Evolutionary conservation across 2,329 filamentous ascomycete genomes (phyloP).

Genomic region (Pseudocercospora ulei): DNA sequence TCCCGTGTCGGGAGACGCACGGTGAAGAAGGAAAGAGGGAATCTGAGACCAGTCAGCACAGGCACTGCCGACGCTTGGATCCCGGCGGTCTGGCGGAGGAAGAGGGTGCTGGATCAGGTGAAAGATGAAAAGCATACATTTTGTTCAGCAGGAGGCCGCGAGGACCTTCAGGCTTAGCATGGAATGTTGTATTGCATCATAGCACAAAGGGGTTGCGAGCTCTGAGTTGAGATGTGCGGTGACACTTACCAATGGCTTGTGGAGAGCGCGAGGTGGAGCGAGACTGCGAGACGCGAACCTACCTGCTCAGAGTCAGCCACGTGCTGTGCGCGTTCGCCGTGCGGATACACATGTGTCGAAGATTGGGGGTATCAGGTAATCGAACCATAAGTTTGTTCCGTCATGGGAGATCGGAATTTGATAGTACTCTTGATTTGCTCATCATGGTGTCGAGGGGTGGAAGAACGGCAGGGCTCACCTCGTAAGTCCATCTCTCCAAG

Average conservation of each 20-base stretch:
- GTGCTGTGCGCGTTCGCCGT: not conserved
- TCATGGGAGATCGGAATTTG: conserved; percentile 43
- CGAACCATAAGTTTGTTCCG: conserved; percentile 40
- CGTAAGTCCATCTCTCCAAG: not conserved
- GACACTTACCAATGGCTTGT: conserved; percentile 27
- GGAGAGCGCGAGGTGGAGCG: not conserved
- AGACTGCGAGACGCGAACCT: conserved; percentile 28
- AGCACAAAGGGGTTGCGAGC: conserved; percentile 28
- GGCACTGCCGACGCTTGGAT: not conserved
- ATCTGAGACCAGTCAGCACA: conserved; percentile 2
- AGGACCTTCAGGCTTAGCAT: conserved; percentile 65
- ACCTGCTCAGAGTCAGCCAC: conserved; percentile 24
- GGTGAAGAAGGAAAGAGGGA: not conserved
- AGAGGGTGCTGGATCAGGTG: conserved; percentile 49
- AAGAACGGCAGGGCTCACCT: conserved; percentile 9
- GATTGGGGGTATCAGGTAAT: conserved; percentile 37
- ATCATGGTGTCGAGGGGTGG: conserved; percentile 33
- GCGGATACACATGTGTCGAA: not conserved
- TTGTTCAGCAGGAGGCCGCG: conserved; percentile 52
- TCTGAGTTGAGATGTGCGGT: conserved; percentile 12
- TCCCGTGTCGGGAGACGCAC: not conserved
- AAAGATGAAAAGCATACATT: conserved; percentile 77
- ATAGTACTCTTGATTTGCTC: conserved; percentile 43
- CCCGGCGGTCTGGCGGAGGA: not conserved
- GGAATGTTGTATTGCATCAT: conserved; percentile 63